phyloP scores from a whole-genome alignment of 352 stramenopile genomes.

The Saprolegnia parasitica region DNA sequence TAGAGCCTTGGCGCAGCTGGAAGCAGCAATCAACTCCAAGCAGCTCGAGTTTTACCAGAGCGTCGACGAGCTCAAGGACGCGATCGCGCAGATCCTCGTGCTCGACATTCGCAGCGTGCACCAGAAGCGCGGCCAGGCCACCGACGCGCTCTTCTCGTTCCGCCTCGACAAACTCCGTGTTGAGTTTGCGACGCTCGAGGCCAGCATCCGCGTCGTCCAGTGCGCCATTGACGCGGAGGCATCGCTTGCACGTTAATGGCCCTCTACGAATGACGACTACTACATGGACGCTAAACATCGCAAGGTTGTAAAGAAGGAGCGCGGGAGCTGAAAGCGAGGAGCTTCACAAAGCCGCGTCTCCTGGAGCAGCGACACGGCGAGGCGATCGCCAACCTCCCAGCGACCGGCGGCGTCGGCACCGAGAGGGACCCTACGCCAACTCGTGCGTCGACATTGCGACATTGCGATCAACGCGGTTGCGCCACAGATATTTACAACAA shows the following conservation, averaged over 20 bases:
- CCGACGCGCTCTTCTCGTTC: slow-evolving; percentile 51
- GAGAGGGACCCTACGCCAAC: too few relatives aligned
- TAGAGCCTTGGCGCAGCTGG: slow-evolving; percentile 38
- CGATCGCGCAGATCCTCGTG: slow-evolving; percentile 77
- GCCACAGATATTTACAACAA: too few relatives aligned
- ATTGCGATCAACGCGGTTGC: too few relatives aligned
- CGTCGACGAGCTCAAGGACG: slow-evolving; percentile 43
- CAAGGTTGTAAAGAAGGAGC: too few relatives aligned
- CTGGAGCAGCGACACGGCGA: too few relatives aligned
- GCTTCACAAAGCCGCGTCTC: too few relatives aligned
- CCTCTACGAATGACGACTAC: too few relatives aligned
- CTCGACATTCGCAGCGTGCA: slow-evolving; percentile 80
- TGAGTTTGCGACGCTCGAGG: slow-evolving; percentile 64
- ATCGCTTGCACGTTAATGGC: neutral
- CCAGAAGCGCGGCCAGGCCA: slow-evolving; percentile 57
- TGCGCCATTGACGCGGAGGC: neutral
- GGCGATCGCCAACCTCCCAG: too few relatives aligned
- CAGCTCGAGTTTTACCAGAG: slow-evolving; percentile 63
- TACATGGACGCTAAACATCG: too few relatives aligned
- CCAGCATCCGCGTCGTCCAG: slow-evolving; percentile 52
- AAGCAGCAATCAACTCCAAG: slow-evolving; percentile 39
- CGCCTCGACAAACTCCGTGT: slow-evolving; percentile 73
- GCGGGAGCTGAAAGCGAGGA: too few relatives aligned
- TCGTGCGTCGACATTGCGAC: too few relatives aligned
- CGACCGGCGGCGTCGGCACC: too few relatives aligned